Evolutionary conservation across 768 basidiomycete genomes (phyloP).

Genomic region (Cystofilobasidium ferigula): DNA sequence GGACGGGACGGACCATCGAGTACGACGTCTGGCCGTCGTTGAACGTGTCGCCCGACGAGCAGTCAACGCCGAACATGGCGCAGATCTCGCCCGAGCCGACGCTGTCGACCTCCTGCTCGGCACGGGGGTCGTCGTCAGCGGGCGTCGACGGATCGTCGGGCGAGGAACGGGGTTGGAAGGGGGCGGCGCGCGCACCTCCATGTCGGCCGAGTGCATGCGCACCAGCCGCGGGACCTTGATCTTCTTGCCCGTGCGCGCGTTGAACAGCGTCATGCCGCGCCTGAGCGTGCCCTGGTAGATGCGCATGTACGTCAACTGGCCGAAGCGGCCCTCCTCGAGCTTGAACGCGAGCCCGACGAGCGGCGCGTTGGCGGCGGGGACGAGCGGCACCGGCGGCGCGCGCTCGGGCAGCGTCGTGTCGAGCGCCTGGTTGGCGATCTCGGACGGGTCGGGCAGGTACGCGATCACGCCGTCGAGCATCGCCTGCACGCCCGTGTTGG

Average conservation of each 20-base stretch:
- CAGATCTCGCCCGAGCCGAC: conserved; percentile 98
- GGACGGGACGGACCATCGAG: conserved; percentile 63
- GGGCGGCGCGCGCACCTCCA: conserved; percentile 58
- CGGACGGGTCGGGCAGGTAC: conserved; percentile 84
- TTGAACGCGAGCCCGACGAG: conserved; percentile 95
- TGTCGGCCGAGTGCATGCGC: conserved; percentile 96
- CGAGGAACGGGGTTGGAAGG: not conserved
- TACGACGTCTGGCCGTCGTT: conserved; percentile 80
- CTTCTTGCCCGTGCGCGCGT: conserved; percentile 88
- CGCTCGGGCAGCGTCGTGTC: conserved; percentile 50
- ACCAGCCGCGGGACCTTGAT: conserved; percentile 93
- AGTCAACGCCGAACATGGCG: conserved; percentile 97
- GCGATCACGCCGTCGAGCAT: conserved; percentile 87
- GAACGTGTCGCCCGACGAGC: conserved; percentile 94
- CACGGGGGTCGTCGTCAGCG: no score
- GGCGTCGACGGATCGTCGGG: not conserved
- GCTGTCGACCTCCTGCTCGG: conserved; percentile 65
- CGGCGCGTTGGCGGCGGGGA: conserved; percentile 63
- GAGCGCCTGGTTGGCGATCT: conserved; percentile 66
- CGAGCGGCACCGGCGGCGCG: conserved; percentile 61
- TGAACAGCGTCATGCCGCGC: conserved; percentile 73
- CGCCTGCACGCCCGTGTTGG: conserved; percentile 90
- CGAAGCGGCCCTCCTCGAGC: conserved; percentile 91
- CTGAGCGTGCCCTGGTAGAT: conserved; percentile 92
- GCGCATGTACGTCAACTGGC: conserved; percentile 95